Percentiles rank a stretch among this genome's conserved stretches.
These are phyloP conservation scores for Saraca asoca DNA, from an alignment of 331 rosid genomes.

Conservation along the genomic window DNA sequence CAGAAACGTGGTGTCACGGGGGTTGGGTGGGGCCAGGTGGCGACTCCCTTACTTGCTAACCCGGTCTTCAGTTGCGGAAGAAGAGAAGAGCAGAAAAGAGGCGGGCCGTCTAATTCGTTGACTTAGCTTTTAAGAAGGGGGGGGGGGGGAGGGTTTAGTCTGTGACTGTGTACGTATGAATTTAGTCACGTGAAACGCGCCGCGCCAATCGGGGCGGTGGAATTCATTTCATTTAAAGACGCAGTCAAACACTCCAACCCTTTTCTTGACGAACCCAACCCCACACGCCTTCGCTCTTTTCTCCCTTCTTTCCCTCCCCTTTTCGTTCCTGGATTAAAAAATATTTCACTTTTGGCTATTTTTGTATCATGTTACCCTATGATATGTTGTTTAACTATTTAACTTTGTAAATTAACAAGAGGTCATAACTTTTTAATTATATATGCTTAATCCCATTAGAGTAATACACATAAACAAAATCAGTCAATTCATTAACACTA, in stretches of 20 bases:
- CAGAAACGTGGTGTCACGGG: slow-evolving; percentile 43
- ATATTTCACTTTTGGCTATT: too few species aligned
- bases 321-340: background rate
- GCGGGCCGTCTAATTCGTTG: slow-evolving; percentile 90
- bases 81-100: slow-evolving; percentile 43
- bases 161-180: background rate
- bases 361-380: too few species aligned
- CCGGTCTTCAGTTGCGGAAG: slow-evolving; percentile 28
- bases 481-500: too few species aligned
- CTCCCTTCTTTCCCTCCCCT: too few species aligned
- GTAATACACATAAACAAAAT: too few species aligned
- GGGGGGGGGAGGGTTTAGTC: too few species aligned
- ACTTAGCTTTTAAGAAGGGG: slow-evolving; percentile 38
- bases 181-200: slow-evolving; percentile 87
- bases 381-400: too few species aligned
- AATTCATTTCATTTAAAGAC: slow-evolving; percentile 36
- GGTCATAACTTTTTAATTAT: too few species aligned
- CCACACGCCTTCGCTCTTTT: background rate
- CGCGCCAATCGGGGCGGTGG: slow-evolving; percentile 92
- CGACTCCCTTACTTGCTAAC: slow-evolving; percentile 48
- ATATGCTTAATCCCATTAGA: too few species aligned
- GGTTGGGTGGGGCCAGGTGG: slow-evolving; percentile 18
- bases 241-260: slow-evolving; percentile 61
- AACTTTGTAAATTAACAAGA: too few species aligned
- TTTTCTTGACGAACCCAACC: slow-evolving; percentile 55